These are phyloP conservation scores for Boletales sp. DNA, from an alignment of 768 basidiomycete species.

Conservation along the genomic window DNA sequence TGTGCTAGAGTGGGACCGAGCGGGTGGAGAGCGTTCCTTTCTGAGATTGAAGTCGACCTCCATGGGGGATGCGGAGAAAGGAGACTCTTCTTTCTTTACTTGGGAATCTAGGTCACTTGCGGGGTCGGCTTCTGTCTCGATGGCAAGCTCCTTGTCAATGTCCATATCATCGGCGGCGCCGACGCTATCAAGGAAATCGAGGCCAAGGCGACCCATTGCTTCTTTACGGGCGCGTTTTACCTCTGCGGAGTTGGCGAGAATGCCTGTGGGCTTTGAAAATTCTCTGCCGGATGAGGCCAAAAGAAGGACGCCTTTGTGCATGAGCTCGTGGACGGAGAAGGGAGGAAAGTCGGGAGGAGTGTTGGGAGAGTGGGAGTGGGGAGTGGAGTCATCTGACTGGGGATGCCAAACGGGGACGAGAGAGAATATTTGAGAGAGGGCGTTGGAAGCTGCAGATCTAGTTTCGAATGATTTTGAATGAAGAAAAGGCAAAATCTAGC, in stretches of 20 bases:
- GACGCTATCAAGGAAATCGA: constrained; percentile 78
- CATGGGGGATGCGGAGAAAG: constrained; percentile 38
- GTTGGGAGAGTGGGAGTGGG: constrained; percentile 24
- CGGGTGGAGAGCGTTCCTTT: constrained; percentile 40
- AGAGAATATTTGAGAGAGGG: constrained; percentile 83
- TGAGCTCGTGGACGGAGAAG: constrained; percentile 74
- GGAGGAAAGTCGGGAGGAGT: constrained; percentile 59
- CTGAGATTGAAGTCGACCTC: constrained; percentile 40
- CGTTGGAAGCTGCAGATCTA: constrained; percentile 82
- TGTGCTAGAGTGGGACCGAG: constrained; percentile 42
- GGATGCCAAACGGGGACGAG: constrained; percentile 77
- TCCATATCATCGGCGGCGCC: constrained; percentile 78
- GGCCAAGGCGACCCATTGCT: constrained; percentile 82
- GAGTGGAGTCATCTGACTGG: constrained; percentile 25
- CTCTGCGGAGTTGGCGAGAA: constrained; percentile 70
- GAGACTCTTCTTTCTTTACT: constrained; percentile 38
- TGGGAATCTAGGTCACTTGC: constrained; percentile 40
- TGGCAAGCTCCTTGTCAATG: constrained; percentile 75
- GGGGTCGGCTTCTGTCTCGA: constrained; percentile 48
- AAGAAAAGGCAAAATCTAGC: constrained; percentile 83
- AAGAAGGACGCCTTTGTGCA: constrained; percentile 73
- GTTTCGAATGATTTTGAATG: constrained; percentile 93
- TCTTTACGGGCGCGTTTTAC: constrained; percentile 86
- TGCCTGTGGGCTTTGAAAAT: constrained; percentile 70
- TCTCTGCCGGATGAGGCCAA: constrained; percentile 94